Evolutionary conservation across 2,329 filamentous ascomycete species (phyloP).

Genomic region (Cadophora luteo-olivacea): DNA sequence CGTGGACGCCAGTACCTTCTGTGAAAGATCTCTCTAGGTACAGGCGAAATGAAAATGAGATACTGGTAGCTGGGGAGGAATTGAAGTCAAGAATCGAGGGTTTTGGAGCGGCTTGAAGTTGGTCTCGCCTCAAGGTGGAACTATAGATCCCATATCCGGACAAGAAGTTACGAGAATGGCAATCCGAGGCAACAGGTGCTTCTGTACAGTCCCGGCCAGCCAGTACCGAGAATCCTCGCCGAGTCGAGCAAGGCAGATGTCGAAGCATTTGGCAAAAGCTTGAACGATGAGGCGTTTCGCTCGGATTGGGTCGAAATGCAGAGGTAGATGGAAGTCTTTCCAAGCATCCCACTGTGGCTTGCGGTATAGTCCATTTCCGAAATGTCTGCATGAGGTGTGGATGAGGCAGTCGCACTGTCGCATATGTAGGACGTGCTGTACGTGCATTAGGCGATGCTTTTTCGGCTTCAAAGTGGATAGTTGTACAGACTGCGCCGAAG

Average conservation of each 20-base stretch:
- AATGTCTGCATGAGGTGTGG: not conserved
- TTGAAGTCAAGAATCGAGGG: not conserved
- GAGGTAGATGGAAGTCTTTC: not conserved
- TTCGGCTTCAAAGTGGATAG: not conserved
- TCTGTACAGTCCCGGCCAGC: not conserved
- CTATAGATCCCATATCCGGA: not conserved
- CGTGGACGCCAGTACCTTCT: not conserved
- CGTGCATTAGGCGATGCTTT: not conserved
- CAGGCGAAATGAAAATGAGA: not conserved
- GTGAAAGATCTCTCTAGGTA: not conserved
- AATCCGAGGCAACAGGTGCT: not conserved
- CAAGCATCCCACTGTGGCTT: conserved; percentile 2
- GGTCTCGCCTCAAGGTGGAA: not conserved
- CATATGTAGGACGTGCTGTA: conserved; percentile 9
- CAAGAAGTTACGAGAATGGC: not conserved
- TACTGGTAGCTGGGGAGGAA: not conserved
- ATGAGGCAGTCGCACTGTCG: not conserved
- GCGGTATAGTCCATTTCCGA: not conserved
- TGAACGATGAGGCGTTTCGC: not conserved
- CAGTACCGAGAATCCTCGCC: not conserved
- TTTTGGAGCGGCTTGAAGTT: not conserved
- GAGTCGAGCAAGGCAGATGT: not conserved
- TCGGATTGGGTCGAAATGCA: not conserved
- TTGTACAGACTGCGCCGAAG: not conserved
- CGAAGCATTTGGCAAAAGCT: conserved; percentile 9